phyloP scores from a whole-genome alignment of 140 eudicot species.

The Cichorium intybus region DNA sequence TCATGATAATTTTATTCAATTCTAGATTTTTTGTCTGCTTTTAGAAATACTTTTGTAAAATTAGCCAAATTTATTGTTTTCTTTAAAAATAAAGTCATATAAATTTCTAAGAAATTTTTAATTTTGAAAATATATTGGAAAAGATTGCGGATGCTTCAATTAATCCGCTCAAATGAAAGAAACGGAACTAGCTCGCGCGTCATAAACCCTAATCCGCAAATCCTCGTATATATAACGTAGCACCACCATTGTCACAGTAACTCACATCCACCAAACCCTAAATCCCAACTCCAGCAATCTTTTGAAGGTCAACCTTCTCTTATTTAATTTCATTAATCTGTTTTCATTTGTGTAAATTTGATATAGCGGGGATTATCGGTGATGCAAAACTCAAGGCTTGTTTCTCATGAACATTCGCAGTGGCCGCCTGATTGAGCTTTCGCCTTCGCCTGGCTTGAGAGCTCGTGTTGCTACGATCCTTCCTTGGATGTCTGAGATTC shows the following conservation, averaged over 20 bases:
- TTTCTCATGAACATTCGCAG: slow-evolving; percentile 76
- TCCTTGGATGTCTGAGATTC: slow-evolving; percentile 78
- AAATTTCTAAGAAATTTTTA: too few relatives aligned
- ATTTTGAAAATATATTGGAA: too few relatives aligned
- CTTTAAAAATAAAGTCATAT: too few relatives aligned
- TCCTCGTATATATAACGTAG: background rate
- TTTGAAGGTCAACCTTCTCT: background rate
- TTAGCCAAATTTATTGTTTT: too few relatives aligned
- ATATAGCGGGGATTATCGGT: slow-evolving; percentile 7
- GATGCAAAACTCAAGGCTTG: slow-evolving; percentile 55
- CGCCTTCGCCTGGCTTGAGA: slow-evolving; percentile 83
- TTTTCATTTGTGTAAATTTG: background rate
- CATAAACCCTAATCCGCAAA: slow-evolving; percentile 23
- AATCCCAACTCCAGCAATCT: slow-evolving; percentile 3
- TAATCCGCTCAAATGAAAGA: background rate
- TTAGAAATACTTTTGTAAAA: too few relatives aligned
- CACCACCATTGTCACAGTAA: background rate
- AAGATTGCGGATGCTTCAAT: too few relatives aligned
- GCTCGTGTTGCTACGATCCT: slow-evolving; percentile 50
- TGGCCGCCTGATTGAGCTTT: slow-evolving; percentile 82
- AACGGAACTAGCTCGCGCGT: background rate
- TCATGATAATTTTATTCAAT: too few relatives aligned
- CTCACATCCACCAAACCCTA: slow-evolving; percentile 12
- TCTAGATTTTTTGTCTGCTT: too few relatives aligned
- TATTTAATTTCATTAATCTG: background rate